Evolutionary conservation across 257 asterid species (phyloP).

Genomic region (Scutellaria barbata): DNA sequence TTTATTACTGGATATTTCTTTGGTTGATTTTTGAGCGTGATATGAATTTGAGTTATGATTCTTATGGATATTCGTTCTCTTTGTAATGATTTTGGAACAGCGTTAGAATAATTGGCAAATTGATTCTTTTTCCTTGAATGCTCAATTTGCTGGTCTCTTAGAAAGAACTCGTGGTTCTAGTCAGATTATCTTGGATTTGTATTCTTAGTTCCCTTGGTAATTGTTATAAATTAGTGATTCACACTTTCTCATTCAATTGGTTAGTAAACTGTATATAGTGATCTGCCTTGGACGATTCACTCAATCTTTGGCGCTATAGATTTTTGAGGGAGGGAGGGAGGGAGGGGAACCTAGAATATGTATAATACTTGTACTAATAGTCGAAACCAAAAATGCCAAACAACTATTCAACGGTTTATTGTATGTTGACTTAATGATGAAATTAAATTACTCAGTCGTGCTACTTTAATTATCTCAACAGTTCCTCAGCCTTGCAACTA

Average conservation of each 20-base stretch:
- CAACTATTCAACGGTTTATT: too few relatives aligned
- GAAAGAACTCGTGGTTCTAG: not conserved
- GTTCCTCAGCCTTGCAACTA: too few relatives aligned
- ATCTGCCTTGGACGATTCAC: not conserved
- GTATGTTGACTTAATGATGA: too few relatives aligned
- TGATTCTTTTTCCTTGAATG: not conserved
- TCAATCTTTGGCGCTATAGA: not conserved
- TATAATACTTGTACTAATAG: too few relatives aligned
- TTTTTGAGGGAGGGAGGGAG: not conserved
- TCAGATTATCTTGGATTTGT: not conserved
- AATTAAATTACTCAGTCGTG: too few relatives aligned
- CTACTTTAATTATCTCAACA: too few relatives aligned
- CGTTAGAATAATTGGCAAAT: not conserved
- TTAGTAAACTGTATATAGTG: not conserved
- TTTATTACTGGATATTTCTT: not conserved
- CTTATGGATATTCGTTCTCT: not conserved
- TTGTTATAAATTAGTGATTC: conserved; percentile 12
- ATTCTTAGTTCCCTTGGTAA: conserved; percentile 19
- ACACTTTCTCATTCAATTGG: not conserved
- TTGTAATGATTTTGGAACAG: not conserved
- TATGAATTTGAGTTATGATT: not conserved
- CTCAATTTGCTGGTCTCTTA: not conserved
- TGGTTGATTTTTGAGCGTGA: not conserved
- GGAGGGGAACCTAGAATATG: too few relatives aligned
- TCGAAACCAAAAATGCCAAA: too few relatives aligned